These are phyloP conservation scores for Fragaria vesca DNA, from an alignment of 306 rosid genomes.

Conservation along the genomic window DNA sequence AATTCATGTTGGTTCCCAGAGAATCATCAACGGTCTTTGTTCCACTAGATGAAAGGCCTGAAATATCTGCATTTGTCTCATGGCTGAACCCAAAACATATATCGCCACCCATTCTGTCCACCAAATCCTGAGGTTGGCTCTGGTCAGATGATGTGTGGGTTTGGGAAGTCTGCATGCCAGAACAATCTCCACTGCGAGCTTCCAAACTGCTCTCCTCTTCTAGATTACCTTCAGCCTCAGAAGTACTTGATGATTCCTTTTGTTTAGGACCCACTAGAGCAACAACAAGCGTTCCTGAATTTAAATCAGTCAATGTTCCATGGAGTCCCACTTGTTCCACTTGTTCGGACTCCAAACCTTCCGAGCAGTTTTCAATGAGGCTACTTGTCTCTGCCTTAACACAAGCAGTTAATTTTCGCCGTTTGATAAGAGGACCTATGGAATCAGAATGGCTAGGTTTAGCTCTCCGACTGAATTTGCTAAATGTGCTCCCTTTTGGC, in stretches of 20 bases:
- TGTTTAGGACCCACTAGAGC: constrained; percentile 30
- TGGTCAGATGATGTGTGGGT: constrained; percentile 24
- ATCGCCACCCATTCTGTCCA: constrained; percentile 30
- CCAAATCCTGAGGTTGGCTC: constrained; percentile 32
- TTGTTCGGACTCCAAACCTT: constrained; percentile 39
- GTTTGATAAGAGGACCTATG: constrained; percentile 49
- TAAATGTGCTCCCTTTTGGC: constrained; percentile 33
- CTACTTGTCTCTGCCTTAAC: constrained; percentile 45
- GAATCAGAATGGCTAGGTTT: constrained; percentile 48
- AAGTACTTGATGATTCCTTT: constrained; percentile 28
- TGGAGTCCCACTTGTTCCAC: constrained; percentile 22
- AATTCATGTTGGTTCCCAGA: constrained; percentile 23
- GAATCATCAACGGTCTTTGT: constrained; percentile 26
- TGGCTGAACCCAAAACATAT: constrained; percentile 10
- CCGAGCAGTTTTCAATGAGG: constrained; percentile 33
- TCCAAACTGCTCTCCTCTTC: constrained; percentile 28
- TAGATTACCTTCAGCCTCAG: constrained; percentile 30
- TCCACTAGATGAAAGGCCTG: constrained; percentile 19
- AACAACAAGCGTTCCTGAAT: constrained; percentile 33
- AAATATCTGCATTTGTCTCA: constrained; percentile 21
- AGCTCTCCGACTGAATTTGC: constrained; percentile 41
- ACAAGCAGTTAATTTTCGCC: constrained; percentile 59
- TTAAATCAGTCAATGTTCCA: constrained; percentile 30
- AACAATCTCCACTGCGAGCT: constrained; percentile 16
- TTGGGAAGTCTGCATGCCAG: constrained; percentile 24